Base-by-base conservation (phyloP, 2,329 filamentous ascomycete species). In the Fusarium tjaetaba region DNA sequence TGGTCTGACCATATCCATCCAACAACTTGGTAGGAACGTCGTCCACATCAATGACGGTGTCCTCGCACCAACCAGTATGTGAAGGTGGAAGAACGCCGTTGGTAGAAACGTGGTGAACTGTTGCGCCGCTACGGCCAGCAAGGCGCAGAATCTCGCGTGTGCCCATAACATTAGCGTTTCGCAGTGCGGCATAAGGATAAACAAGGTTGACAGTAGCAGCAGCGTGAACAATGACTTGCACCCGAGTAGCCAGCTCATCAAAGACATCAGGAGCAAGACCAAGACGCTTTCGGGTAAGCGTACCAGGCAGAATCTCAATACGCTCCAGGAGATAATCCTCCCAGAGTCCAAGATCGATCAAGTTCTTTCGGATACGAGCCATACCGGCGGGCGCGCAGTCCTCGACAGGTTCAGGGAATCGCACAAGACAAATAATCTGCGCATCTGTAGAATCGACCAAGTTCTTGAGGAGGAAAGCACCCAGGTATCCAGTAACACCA, bases 281-380 rank as follows among this genome's bases (percentile, higher is more conserved):
- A 22, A 96, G 87, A 2, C 89, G 87, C 77, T 89, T 90, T 41
- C 91, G 87, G 11, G 92, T 89, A 48, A 96, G 79, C 78, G 95
- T 94, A 48, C 92, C 93, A 0, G 92, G 90, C 14, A 95, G 82
- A 39, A 95, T 89, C 77, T 94, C 91, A 58, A 95, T 90, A 14
- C 93, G 91, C 78, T 95, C 93, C 80, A 95, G 90, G 76, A 95
- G 91, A 0, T 88, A 89, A 77, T 95, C 93, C 59, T 89, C 87
- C 93, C 93, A 96, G 4, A 95, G 84, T 4, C 93, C 93, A 24
- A 94, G 84, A 73, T 94, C 93, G n/a, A 95, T 88, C 26, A 95
- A 83, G 77, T 95, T 94, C 78, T 90, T 90, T 39, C 93, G 91
- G 67, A 96, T 87, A 68, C 93, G 88, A 7, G 93, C 91, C 78